These are phyloP conservation scores for Lablab purpureus DNA, from an alignment of 306 rosid species.

Conservation along the genomic window DNA sequence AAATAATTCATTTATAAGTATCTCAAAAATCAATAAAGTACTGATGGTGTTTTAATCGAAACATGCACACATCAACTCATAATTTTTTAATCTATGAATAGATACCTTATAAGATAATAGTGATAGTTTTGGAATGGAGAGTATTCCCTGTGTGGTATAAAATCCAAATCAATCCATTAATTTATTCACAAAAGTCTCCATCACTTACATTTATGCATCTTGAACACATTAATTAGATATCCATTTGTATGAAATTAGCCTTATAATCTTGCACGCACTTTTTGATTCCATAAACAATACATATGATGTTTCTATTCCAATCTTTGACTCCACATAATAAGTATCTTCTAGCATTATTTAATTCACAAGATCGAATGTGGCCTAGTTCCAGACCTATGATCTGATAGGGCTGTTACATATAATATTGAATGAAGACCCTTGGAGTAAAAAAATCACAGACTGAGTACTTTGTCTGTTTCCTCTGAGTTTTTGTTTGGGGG, in stretches of 20 bases:
- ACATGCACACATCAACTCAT: neutral
- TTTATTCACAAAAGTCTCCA: conserved; percentile 60
- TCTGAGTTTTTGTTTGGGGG: conserved; percentile 32
- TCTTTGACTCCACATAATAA: conserved; percentile 50
- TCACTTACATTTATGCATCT: conserved; percentile 59
- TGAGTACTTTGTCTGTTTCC: conserved; percentile 62
- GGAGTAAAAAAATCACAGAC: conserved; percentile 59
- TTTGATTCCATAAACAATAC: conserved; percentile 53
- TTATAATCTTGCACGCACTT: conserved; percentile 49
- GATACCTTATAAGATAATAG: neutral
- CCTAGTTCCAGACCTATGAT: conserved; percentile 40
- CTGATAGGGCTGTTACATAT: conserved; percentile 18
- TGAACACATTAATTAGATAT: conserved; percentile 55
- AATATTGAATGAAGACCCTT: conserved; percentile 22
- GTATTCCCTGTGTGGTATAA: conserved; percentile 41
- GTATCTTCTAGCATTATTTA: conserved; percentile 13
- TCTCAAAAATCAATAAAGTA: neutral
- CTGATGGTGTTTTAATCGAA: neutral
- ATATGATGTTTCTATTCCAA: conserved; percentile 76
- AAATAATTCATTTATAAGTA: neutral
- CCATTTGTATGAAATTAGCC: conserved; percentile 39
- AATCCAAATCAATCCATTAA: conserved; percentile 42
- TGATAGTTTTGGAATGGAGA: conserved; percentile 10
- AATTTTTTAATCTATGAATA: neutral
- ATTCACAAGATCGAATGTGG: conserved; percentile 45